These are phyloP conservation scores for Chaetomium olivaceum DNA, from an alignment of 2,329 filamentous ascomycete genomes.

Conservation along the genomic window DNA sequence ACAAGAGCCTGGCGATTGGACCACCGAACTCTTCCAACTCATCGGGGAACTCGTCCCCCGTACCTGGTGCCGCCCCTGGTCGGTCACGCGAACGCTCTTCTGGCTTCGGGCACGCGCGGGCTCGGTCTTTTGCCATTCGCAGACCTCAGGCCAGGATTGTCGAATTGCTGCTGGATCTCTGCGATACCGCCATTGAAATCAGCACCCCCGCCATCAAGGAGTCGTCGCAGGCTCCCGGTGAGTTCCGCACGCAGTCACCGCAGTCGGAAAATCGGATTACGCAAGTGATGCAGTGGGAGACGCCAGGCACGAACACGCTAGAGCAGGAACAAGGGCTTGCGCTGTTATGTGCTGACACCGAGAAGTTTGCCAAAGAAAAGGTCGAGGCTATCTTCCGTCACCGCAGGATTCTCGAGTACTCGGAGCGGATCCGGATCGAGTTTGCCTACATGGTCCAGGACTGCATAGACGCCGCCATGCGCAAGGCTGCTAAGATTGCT, in stretches of 20 bases:
- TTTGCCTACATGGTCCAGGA: conserved; percentile 92
- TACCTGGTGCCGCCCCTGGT: conserved; percentile 61
- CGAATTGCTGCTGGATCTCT: conserved; percentile 89
- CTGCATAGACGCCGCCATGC: conserved; percentile 88
- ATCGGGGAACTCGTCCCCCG: conserved; percentile 56
- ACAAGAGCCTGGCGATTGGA: conserved; percentile 85
- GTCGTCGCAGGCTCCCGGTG: conserved; percentile 64
- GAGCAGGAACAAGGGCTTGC: conserved; percentile 92
- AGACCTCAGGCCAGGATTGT: conserved; percentile 90
- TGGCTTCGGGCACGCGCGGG: conserved; percentile 76
- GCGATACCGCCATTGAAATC: conserved; percentile 93
- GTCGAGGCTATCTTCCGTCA: conserved; percentile 92
- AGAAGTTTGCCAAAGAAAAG: conserved; percentile 79
- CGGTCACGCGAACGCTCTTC: conserved; percentile 70
- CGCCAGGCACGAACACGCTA: conserved; percentile 83
- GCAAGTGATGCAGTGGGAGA: conserved; percentile 95
- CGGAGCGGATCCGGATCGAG: conserved; percentile 91
- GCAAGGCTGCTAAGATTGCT: conserved; percentile 84
- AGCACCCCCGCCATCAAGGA: conserved; percentile 94
- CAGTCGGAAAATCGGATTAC: conserved; percentile 94
- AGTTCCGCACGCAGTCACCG: conserved; percentile 89
- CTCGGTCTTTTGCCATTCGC: conserved; percentile 86
- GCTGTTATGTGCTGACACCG: conserved; percentile 85
- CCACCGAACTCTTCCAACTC: conserved; percentile 69
- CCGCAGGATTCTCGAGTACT: conserved; percentile 90